Evolutionary conservation across 805 yeast species (phyloP).

Genomic region (Kodamaea neixiangensis): DNA sequence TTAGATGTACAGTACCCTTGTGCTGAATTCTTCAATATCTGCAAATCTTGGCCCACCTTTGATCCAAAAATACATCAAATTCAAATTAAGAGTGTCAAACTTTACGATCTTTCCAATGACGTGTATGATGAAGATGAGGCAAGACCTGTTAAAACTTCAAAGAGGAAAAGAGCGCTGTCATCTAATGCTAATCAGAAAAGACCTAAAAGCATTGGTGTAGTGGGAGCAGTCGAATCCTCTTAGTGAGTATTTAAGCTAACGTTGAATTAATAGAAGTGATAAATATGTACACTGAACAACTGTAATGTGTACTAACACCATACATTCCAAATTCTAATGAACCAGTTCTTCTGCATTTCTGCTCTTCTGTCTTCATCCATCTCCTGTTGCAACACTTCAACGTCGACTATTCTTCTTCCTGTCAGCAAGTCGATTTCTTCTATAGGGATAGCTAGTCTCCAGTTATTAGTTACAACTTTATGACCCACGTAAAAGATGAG

Average conservation of each 20-base stretch:
- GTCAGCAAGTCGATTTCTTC: conserved; percentile 27
- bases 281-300: no score
- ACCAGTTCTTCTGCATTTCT: conserved; percentile 15
- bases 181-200: conserved; percentile 3
- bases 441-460: conserved; percentile 21
- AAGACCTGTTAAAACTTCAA: background rate
- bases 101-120: conserved; percentile 79
- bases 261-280: background rate
- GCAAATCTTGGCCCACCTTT: conserved; percentile 72
- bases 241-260: background rate
- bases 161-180: background rate
- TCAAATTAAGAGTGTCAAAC: conserved; percentile 69
- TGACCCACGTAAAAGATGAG: conserved; percentile 25
- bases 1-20: conserved; percentile 89
- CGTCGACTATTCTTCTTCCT: conserved; percentile 27
- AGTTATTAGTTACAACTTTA: conserved; percentile 23
- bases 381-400: conserved; percentile 23
- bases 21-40: conserved; percentile 78
- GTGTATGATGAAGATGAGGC: background rate
- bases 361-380: conserved; percentile 21
- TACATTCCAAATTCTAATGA: conserved; percentile 17
- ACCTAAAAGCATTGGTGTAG: conserved; percentile 5
- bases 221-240: no score
- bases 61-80: conserved; percentile 62
- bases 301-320: conserved; percentile 11